A percentile compares a stretch with the other conserved stretches of the same genome.
phyloP scores from a whole-genome alignment of 1,284 basidiomycete genomes.

The Rhizopogon parksii region DNA sequence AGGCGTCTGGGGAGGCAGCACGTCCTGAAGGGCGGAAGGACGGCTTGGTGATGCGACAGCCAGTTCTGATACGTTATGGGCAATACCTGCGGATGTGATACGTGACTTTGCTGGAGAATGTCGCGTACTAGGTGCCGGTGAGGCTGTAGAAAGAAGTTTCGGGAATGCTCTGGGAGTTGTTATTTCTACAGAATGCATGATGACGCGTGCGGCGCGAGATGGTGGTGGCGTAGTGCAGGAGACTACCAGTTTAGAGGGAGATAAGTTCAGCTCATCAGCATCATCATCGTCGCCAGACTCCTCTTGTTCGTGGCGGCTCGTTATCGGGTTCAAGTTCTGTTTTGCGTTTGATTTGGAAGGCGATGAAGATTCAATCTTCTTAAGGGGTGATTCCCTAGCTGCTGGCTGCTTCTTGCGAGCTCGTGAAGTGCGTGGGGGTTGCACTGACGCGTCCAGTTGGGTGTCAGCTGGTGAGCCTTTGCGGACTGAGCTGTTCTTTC shows the following conservation, averaged over 20 bases:
- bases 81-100: slow-evolving; percentile 18
- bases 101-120: slow-evolving; percentile 7
- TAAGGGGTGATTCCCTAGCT: neutral
- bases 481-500: neutral
- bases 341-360: slow-evolving; percentile 2
- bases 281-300: slow-evolving; percentile 15
- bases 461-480: neutral
- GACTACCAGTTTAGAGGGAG: slow-evolving; percentile 14
- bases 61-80: neutral
- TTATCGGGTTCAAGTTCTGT: neutral
- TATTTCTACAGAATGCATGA: slow-evolving; percentile 39
- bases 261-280: slow-evolving; percentile 33
- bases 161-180: slow-evolving; percentile 19
- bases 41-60: slow-evolving; percentile 12
- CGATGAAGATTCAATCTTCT: slow-evolving; percentile 1
- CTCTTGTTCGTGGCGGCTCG: neutral
- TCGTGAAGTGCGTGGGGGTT: neutral
- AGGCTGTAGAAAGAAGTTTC: slow-evolving; percentile 9
- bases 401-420: neutral
- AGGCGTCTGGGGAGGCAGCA: slow-evolving; percentile 13
- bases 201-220: slow-evolving; percentile 19
- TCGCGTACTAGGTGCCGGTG: slow-evolving; percentile 8
- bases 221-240: slow-evolving; percentile 27
- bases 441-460: neutral
- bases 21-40: slow-evolving; percentile 24